Evolutionary conservation across 441 rosid species (phyloP).

Genomic region (Croton laevigatus): DNA sequence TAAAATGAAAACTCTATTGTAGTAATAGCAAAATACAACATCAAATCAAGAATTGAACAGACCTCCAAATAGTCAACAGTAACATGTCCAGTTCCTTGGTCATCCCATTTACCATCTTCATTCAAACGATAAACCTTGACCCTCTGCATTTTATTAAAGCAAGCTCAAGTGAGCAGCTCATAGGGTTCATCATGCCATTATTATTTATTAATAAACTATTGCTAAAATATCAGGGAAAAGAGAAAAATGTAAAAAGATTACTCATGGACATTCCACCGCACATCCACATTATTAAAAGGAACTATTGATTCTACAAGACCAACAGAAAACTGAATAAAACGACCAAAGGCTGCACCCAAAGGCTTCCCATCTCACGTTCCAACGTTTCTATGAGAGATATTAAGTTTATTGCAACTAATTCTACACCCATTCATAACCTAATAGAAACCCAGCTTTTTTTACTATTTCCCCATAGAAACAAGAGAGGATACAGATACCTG

Average conservation of each 20-base stretch:
- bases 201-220: neutral
- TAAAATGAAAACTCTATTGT: slow-evolving; percentile 14
- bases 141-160: slow-evolving; percentile 50
- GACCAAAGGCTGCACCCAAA: neutral
- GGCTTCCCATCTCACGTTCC: neutral
- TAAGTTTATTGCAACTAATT: neutral
- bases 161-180: neutral
- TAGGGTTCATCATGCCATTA: neutral
- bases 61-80: slow-evolving; percentile 93
- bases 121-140: slow-evolving; percentile 92
- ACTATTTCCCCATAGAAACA: neutral
- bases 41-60: slow-evolving; percentile 27
- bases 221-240: neutral
- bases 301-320: too few relatives aligned
- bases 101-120: slow-evolving; percentile 99
- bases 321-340: too few relatives aligned
- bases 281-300: too few relatives aligned
- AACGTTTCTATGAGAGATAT: neutral
- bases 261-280: too few relatives aligned
- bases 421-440: neutral
- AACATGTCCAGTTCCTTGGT: slow-evolving; percentile 98
- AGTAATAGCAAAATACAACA: slow-evolving; percentile 5
- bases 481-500: neutral
- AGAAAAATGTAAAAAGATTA: neutral
- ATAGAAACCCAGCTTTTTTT: neutral